Conservation (phyloP, 768 basidiomycete genomes). For the Panus rudis region DNA sequence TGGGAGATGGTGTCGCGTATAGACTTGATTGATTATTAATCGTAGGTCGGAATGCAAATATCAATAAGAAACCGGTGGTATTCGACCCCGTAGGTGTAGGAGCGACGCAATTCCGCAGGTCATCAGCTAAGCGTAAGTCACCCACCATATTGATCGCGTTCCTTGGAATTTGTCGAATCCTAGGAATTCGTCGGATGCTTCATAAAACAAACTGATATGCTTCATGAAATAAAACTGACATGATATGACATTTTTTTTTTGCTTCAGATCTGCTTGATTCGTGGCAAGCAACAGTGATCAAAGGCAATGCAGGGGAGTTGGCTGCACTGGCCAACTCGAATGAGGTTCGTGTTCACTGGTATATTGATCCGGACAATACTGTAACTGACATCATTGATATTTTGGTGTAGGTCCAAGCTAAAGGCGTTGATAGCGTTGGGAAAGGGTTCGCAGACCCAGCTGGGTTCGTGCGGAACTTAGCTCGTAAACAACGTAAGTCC, state of each 20-base stretch:
- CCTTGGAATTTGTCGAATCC: too few species aligned
- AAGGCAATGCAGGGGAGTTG: conserved; percentile 90
- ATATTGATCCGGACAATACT: neutral
- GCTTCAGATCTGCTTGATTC: conserved; percentile 54
- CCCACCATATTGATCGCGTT: too few species aligned
- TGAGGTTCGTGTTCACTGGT: conserved; percentile 46
- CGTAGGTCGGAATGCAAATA: conserved; percentile 55
- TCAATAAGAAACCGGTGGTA: conserved; percentile 64
- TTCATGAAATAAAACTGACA: too few species aligned
- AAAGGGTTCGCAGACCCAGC: conserved; percentile 71
- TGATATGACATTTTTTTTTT: neutral
- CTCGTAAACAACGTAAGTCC: conserved; percentile 69
- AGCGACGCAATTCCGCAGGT: conserved; percentile 66
- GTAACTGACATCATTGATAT: neutral
- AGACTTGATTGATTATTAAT: neutral
- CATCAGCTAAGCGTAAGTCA: conserved; percentile 45
- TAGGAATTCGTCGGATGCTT: too few species aligned
- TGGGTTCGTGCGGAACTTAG: conserved; percentile 59
- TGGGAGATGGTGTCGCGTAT: too few species aligned
- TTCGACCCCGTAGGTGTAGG: conserved; percentile 94
- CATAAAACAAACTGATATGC: too few species aligned
- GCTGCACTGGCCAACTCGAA: conserved; percentile 66
- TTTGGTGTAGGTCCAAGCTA: conserved; percentile 50
- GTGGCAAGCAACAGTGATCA: conserved; percentile 89
- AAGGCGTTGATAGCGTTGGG: conserved; percentile 85